A percentile compares a stretch with the other conserved stretches of the same genome.
phyloP scores from a whole-genome alignment of 805 yeast genomes.

The Teunomyces aglyptinius region DNA sequence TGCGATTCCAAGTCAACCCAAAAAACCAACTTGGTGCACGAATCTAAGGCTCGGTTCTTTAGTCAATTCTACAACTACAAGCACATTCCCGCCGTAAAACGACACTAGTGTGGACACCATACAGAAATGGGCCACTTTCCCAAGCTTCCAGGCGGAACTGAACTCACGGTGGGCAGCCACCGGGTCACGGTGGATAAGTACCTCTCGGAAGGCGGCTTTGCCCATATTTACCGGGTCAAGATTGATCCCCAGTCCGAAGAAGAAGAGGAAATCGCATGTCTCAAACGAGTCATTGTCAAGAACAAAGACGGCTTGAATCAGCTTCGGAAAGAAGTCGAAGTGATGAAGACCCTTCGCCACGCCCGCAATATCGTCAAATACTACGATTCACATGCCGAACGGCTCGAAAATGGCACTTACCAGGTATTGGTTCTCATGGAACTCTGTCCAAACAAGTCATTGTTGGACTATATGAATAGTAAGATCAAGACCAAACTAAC shows the following conservation, averaged over 20 bases:
- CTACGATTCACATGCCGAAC: constrained; percentile 74
- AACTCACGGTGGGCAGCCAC: constrained; percentile 43
- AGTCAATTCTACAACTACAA: not conserved
- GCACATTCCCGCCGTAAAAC: not conserved
- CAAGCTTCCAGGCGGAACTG: constrained; percentile 37
- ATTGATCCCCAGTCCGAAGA: constrained; percentile 45
- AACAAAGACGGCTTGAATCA: constrained; percentile 66
- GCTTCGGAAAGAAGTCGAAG: constrained; percentile 73
- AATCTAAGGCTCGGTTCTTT: not conserved
- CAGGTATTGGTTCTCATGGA: constrained; percentile 94
- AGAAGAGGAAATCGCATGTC: constrained; percentile 54
- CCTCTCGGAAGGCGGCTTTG: constrained; percentile 66
- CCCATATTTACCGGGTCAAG: constrained; percentile 69
- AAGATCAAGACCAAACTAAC: constrained; percentile 74
- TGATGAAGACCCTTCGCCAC: constrained; percentile 62
- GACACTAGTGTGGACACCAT: not conserved
- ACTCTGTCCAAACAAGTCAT: constrained; percentile 80
- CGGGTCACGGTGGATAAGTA: constrained; percentile 33
- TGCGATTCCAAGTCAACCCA: constrained; percentile 3
- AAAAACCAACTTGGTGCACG: not conserved
- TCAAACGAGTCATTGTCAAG: constrained; percentile 72
- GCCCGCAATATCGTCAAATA: constrained; percentile 63
- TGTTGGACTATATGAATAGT: constrained; percentile 88
- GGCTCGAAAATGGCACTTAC: constrained; percentile 52
- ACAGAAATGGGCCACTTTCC: constrained; percentile 24